Conservation (phyloP, 1,284 basidiomycete species). For the Pseudomicrostroma phylloplanum region DNA sequence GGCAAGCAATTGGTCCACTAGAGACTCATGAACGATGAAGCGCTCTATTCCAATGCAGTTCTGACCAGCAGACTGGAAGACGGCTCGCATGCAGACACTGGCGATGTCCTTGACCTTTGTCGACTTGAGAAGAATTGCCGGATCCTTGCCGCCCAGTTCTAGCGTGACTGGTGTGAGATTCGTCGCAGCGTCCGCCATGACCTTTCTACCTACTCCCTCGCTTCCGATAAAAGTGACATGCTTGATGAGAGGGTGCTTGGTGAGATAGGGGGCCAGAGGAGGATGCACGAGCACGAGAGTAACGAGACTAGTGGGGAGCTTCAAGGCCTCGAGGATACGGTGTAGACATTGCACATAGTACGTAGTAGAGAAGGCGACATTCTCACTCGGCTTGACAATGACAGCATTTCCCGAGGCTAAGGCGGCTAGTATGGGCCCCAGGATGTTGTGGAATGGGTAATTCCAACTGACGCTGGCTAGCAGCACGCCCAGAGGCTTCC, state of each 20-base stretch:
- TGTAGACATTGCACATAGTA: conserved; percentile 58
- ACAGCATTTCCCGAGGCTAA: conserved; percentile 85
- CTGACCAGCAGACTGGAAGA: conserved; percentile 75
- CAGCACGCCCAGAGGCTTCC: conserved; percentile 88
- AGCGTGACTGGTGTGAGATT: conserved; percentile 81
- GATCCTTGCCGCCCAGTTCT: conserved; percentile 69
- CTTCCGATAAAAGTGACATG: conserved; percentile 80
- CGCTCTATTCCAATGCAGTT: conserved; percentile 89
- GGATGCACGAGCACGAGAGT: conserved; percentile 72
- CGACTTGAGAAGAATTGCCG: conserved; percentile 55
- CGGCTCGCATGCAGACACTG: conserved; percentile 51
- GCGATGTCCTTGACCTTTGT: conserved; percentile 55
- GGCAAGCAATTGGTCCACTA: conserved; percentile 67
- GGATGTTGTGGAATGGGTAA: conserved; percentile 71
- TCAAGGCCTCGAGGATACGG: conserved; percentile 58
- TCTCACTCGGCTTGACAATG: conserved; percentile 75
- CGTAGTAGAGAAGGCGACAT: conserved; percentile 39
- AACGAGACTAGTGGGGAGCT: conserved; percentile 63
- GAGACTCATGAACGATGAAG: conserved; percentile 71
- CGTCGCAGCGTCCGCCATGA: conserved; percentile 64
- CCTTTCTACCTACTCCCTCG: conserved; percentile 74
- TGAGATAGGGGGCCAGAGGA: conserved; percentile 74
- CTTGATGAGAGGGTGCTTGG: conserved; percentile 69
- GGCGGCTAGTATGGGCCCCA: conserved; percentile 83
- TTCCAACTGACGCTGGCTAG: conserved; percentile 85